Evolutionary conservation across 1,139 yeast genomes (phyloP).

Genomic region (Magnusiomyces fungicola): DNA sequence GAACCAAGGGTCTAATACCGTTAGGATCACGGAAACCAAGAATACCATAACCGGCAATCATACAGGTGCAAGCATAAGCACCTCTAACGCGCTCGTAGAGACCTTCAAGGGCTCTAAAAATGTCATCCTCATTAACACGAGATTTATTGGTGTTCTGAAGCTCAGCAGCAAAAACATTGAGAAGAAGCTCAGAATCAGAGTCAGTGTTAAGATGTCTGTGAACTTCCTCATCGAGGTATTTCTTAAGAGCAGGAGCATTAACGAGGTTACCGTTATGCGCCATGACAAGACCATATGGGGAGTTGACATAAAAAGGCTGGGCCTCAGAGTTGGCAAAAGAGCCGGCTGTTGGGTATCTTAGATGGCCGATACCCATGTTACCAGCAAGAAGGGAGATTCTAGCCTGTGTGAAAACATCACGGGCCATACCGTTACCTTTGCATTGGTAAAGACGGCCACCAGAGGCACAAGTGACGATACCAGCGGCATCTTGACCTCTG

Average conservation of each 20-base stretch:
- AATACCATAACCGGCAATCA: slow-evolving; percentile 93
- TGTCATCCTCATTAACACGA: slow-evolving; percentile 85
- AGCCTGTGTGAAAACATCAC: slow-evolving; percentile 86
- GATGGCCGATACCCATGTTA: slow-evolving; percentile 90
- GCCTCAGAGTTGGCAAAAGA: slow-evolving; percentile 95
- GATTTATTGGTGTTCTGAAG: slow-evolving; percentile 86
- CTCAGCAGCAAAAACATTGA: slow-evolving; percentile 87
- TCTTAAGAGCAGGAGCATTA: slow-evolving; percentile 68
- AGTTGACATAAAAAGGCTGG: slow-evolving; percentile 95
- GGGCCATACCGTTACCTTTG: slow-evolving; percentile 98
- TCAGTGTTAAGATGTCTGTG: slow-evolving; percentile 98
- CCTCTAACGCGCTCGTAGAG: slow-evolving; percentile 79
- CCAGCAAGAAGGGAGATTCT: slow-evolving; percentile 80
- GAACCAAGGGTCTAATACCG: slow-evolving; percentile 85
- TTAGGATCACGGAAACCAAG: slow-evolving; percentile 96
- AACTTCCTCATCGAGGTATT: slow-evolving; percentile 82
- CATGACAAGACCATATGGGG: slow-evolving; percentile 88
- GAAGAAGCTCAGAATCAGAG: slow-evolving; percentile 83
- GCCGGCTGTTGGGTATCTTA: slow-evolving; percentile 98
- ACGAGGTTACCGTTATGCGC: slow-evolving; percentile 95
- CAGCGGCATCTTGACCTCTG: slow-evolving; percentile 99
- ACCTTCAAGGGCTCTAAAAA: slow-evolving; percentile 77
- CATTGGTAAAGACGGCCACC: slow-evolving; percentile 94
- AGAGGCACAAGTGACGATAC: slow-evolving; percentile 91
- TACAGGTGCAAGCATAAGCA: slow-evolving; percentile 91